Evolutionary conservation across 768 basidiomycete species (phyloP).

Genomic region (Amanita pallidorosea): DNA sequence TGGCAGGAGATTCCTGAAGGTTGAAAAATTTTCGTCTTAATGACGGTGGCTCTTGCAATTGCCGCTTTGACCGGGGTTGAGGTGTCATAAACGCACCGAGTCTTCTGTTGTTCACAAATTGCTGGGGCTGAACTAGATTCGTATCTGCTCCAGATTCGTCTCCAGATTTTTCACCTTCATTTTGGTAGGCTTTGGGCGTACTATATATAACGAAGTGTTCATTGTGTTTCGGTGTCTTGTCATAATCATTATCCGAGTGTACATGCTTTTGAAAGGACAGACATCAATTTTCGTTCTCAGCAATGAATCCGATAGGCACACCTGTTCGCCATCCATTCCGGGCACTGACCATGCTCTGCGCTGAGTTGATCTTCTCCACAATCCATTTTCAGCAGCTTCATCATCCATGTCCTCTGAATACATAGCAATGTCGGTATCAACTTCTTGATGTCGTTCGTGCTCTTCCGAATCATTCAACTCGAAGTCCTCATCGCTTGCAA

Average conservation of each 20-base stretch:
- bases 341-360: slow-evolving; percentile 11
- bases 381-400: slow-evolving; percentile 17
- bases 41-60: not conserved
- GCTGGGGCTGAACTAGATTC: not conserved
- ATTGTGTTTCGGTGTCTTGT: not conserved
- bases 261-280: not conserved
- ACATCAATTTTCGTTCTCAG: not conserved
- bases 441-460: slow-evolving; percentile 14
- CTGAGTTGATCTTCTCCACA: slow-evolving; percentile 10
- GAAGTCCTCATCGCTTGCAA: slow-evolving; percentile 25
- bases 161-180: not conserved
- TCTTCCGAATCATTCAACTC: slow-evolving; percentile 14
- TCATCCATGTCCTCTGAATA: slow-evolving; percentile 5
- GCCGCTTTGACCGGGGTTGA: slow-evolving; percentile 21
- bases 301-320: slow-evolving; percentile 5
- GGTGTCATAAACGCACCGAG: slow-evolving; percentile 50
- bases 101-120: slow-evolving; percentile 5
- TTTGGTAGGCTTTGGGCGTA: not conserved
- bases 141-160: not conserved
- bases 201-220: not conserved
- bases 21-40: not conserved
- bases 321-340: slow-evolving; percentile 14
- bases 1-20: not conserved
- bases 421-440: slow-evolving; percentile 4
- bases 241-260: not conserved